Base-by-base conservation (phyloP, 2,329 filamentous ascomycete genomes). In the Pestalotiopsis sp. region DNA sequence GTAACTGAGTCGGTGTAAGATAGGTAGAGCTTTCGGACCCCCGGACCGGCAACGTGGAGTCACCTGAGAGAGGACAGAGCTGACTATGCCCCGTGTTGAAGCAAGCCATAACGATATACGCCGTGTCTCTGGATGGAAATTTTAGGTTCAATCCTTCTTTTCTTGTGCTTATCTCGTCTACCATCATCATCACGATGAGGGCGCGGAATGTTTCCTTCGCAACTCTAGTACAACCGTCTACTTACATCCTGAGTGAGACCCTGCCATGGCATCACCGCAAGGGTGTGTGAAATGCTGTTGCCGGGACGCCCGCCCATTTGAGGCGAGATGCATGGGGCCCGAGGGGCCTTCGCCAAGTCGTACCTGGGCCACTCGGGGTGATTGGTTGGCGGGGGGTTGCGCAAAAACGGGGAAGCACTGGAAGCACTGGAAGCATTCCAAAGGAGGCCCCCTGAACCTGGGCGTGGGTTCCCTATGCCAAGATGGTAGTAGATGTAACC, bases 1-100 rank as follows among this genome's bases (percentile, higher is more conserved):
- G 31, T 39, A 39, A 12, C 20, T 36, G 59, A 62, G 59, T 62
- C 59, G 59, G 59, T 62, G 59, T 39, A 62, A 62, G 31, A 39
- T 13, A n/a, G 27, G 41, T 14, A 45, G n/a, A 52, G 20, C 5
- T 20, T 52, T 52, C 45, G 45, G 45, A 52, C 45, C n/a, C 45
- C 45, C 45, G 45, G 45, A 52, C 45, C 45, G 20, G 45, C 45
- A 52, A 52, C 45, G 45, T 52, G 45, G 45, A 52, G 45, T 52
- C 45, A 52, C 45, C 45, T 23, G 45, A 52, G 45, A 11, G 31
- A 36, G 17, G 20, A 52, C 45, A 52, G 20, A n/a, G 45, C 45
- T 52, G 45, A 52, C 14, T 52, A 52, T 20, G 17, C 45, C 17
- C 17, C 20, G 45, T 36, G 2, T 36, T 2, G 31, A 36, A 52